Evolutionary conservation across 768 basidiomycete genomes (phyloP).

Genomic region (Hygrophoropsis aurantiaca): DNA sequence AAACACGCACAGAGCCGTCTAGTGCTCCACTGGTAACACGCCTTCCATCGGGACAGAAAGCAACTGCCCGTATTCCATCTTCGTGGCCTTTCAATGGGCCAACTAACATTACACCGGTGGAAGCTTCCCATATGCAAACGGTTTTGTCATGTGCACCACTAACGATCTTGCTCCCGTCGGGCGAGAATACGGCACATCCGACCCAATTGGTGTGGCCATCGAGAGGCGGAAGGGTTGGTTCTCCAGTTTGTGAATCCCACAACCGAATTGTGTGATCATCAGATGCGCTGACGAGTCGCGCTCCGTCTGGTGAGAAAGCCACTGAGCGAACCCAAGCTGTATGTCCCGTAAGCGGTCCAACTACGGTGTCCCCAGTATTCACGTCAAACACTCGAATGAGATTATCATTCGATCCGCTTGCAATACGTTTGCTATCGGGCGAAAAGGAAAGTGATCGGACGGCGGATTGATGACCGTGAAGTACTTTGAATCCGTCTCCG

Average conservation of each 20-base stretch:
- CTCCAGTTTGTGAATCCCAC: slow-evolving; percentile 8
- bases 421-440: slow-evolving; percentile 40
- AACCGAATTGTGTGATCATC: slow-evolving; percentile 6
- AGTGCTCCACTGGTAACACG: neutral
- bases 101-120: slow-evolving; percentile 1
- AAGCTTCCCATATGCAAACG: neutral
- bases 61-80: neutral
- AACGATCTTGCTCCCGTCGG: neutral
- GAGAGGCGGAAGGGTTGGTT: slow-evolving; percentile 1
- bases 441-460: slow-evolving; percentile 26
- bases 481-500: neutral
- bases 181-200: neutral
- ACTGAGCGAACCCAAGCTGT: neutral
- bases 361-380: slow-evolving; percentile 1
- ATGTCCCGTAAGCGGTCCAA: neutral
- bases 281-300: slow-evolving; percentile 1
- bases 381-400: slow-evolving; percentile 5
- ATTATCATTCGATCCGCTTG: slow-evolving; percentile 37
- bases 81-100: slow-evolving; percentile 7
- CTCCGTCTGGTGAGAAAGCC: slow-evolving; percentile 9
- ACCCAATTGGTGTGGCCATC: slow-evolving; percentile 4
- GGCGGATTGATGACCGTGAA: neutral
- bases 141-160: neutral
- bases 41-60: slow-evolving; percentile 10
- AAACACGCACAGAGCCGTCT: slow-evolving; percentile 3